A percentile compares a stretch with the other conserved stretches of the same genome.
phyloP scores from a whole-genome alignment of 148 eudicot species.

The Fallopia convolvulus region DNA sequence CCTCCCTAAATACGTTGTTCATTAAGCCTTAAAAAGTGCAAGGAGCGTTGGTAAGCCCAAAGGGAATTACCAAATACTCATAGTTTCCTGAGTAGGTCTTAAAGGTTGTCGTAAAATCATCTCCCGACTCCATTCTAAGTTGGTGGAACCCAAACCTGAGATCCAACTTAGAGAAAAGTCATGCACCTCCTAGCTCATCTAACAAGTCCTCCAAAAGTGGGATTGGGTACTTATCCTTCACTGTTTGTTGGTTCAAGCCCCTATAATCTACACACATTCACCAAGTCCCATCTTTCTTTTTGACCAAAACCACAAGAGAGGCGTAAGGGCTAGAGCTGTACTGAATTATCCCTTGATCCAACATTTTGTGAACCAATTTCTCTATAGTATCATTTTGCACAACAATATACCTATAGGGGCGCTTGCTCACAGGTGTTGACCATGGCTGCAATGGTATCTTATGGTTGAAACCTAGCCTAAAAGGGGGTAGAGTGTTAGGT shows the following conservation, averaged over 20 bases:
- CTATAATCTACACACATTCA: not conserved
- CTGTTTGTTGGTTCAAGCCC: not conserved
- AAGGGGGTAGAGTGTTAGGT: not conserved
- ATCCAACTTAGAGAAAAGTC: not conserved
- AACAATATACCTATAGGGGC: not conserved
- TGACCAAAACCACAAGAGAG: not conserved
- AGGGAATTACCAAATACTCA: not conserved
- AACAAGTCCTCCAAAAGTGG: not conserved
- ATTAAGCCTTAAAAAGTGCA: not conserved
- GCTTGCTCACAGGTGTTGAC: not conserved
- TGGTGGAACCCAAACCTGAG: not conserved
- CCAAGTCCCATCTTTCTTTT: not conserved
- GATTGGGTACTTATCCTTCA: not conserved
- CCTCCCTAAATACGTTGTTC: not conserved
- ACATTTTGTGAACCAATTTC: not conserved
- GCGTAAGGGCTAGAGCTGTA: not conserved
- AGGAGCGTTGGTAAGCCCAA: not conserved
- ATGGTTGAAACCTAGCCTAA: not conserved
- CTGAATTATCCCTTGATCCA: not conserved
- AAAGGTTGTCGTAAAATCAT: not conserved
- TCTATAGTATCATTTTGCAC: not conserved
- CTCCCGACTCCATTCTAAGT: not conserved
- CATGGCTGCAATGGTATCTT: no score
- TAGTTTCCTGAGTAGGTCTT: not conserved
- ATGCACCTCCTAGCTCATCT: not conserved